phyloP scores from a whole-genome alignment of 768 basidiomycete genomes.

The Phlebiopsis gigantea region DNA sequence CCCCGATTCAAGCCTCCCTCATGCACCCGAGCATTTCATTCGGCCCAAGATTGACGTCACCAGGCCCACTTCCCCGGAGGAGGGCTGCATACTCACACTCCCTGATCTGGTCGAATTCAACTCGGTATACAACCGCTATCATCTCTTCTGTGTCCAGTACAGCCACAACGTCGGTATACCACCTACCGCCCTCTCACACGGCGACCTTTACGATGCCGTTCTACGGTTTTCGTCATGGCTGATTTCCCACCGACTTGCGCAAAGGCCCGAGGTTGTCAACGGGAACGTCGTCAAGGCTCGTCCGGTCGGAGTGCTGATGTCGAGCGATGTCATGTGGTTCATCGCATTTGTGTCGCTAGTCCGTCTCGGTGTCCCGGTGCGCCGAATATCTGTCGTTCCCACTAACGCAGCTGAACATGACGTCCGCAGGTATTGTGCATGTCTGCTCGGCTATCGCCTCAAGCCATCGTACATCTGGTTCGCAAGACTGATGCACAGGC shows the following conservation, averaged over 20 bases:
- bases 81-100: too few relatives aligned
- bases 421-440: constrained; percentile 28
- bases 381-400: constrained; percentile 9
- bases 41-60: too few relatives aligned
- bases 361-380: constrained; percentile 33
- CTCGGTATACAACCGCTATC: constrained; percentile 29
- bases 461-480: constrained; percentile 32
- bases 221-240: constrained; percentile 33
- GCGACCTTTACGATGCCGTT: constrained; percentile 28
- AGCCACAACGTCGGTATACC: constrained; percentile 19
- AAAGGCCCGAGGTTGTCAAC: constrained; percentile 22
- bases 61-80: too few relatives aligned
- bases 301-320: constrained; percentile 33
- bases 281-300: constrained; percentile 18
- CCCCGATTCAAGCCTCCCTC: too few relatives aligned
- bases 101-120: constrained; percentile 35
- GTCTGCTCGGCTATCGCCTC: constrained; percentile 32
- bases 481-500: constrained; percentile 26
- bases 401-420: not conserved
- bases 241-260: constrained; percentile 19
- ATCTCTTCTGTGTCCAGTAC: constrained; percentile 32
- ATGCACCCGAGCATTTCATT: too few relatives aligned
- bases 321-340: constrained; percentile 33
- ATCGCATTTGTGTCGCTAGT: constrained; percentile 33
- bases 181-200: constrained; percentile 30